Conservation (phyloP, 768 basidiomycete genomes). For the Tricholoma furcatifolium region DNA sequence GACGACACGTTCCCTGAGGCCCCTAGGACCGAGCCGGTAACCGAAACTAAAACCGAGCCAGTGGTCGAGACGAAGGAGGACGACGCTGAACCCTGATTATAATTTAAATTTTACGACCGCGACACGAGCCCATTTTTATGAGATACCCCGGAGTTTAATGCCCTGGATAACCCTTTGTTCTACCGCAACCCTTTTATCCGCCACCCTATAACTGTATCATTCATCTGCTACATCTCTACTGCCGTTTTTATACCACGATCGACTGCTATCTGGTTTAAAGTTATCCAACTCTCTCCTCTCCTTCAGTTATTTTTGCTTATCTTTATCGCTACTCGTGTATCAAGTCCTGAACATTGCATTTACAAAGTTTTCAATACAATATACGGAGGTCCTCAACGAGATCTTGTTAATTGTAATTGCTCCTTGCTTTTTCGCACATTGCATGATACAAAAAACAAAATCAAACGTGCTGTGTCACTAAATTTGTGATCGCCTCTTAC, state of each 20-base stretch:
- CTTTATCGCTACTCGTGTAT: too few species aligned
- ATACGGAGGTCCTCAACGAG: too few species aligned
- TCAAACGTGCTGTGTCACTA: too few species aligned
- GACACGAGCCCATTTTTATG: slow-evolving; percentile 8
- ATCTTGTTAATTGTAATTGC: too few species aligned
- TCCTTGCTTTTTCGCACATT: too few species aligned
- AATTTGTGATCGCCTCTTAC: not conserved
- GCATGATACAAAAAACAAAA: too few species aligned
- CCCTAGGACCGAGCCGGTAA: not conserved
- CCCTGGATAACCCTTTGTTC: slow-evolving; percentile 8
- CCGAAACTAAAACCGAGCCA: not conserved
- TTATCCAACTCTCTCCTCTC: too few species aligned
- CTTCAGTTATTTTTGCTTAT: too few species aligned
- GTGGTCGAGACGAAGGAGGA: slow-evolving; percentile 2
- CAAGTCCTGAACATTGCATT: too few species aligned
- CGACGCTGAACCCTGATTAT: not conserved
- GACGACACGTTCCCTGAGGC: not conserved
- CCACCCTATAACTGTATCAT: slow-evolving; percentile 10
- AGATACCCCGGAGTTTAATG: slow-evolving; percentile 15
- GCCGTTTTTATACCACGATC: slow-evolving; percentile 14
- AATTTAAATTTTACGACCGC: slow-evolving; percentile 4
- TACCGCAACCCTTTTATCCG: not conserved
- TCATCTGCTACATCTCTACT: slow-evolving; percentile 7
- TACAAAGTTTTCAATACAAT: too few species aligned
- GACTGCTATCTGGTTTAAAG: slow-evolving; percentile 6